Conservation (phyloP, 2,329 filamentous ascomycete genomes). For the Alternaria gaisen region DNA sequence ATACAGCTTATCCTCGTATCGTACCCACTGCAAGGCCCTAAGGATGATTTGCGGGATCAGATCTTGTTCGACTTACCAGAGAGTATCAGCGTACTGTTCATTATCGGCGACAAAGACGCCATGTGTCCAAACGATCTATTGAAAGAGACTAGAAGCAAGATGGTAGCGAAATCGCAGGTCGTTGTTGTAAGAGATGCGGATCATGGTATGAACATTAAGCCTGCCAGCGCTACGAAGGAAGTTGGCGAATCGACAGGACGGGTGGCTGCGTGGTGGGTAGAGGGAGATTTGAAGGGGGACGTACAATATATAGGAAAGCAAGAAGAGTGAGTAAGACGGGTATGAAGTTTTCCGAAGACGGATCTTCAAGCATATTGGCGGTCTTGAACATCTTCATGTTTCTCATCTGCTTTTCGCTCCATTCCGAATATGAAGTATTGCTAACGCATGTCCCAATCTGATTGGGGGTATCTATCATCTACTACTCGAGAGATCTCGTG, state of each 20-base stretch:
- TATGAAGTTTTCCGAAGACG: too few species aligned
- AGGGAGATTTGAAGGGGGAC: conserved; percentile 10
- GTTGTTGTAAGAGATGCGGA: conserved; percentile 50
- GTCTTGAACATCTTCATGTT: too few species aligned
- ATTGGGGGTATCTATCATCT: not conserved
- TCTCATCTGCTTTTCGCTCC: too few species aligned
- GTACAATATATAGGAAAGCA: conserved; percentile 14
- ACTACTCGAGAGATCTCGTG: not conserved
- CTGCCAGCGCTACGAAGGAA: conserved; percentile 33
- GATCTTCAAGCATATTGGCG: rapidly evolving
- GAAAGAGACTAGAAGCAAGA: conserved; percentile 42
- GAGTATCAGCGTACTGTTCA: conserved; percentile 49
- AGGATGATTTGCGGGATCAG: conserved; percentile 48
- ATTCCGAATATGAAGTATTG: too few species aligned
- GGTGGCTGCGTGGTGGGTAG: conserved; percentile 49
- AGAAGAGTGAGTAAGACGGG: not conserved
- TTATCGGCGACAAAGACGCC: conserved; percentile 45
- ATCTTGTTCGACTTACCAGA: conserved; percentile 49
- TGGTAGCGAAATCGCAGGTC: conserved; percentile 51
- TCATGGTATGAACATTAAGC: conserved; percentile 53
- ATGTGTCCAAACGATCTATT: conserved; percentile 36
- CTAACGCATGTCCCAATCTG: rapidly evolving
- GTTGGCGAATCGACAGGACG: conserved; percentile 46
- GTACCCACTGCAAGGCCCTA: conserved; percentile 53
- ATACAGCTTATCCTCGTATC: conserved; percentile 50